These are phyloP conservation scores for Trichoderma asperellum DNA, from an alignment of 2,329 filamentous ascomycete genomes.

Conservation along the genomic window DNA sequence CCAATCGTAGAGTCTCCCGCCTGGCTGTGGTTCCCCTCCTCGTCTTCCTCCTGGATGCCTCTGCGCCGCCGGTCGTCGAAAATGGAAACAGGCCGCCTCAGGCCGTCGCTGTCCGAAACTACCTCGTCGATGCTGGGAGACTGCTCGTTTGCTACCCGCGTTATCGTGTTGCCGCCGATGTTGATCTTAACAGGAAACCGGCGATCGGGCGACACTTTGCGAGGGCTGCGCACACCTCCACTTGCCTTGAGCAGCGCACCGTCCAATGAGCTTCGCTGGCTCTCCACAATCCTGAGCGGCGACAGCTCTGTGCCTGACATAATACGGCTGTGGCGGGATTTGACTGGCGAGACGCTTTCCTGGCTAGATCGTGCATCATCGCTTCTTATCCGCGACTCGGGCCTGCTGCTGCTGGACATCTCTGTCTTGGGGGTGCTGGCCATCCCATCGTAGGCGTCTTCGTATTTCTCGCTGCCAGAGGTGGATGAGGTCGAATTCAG, in stretches of 20 bases:
- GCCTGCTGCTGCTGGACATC: constrained; percentile 2
- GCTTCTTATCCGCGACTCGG: constrained; percentile 35
- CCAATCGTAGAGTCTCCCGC: constrained; percentile 33
- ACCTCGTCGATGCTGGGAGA: constrained; percentile 57
- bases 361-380: constrained; percentile 44
- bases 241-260: constrained; percentile 33
- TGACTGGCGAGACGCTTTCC: constrained; percentile 54
- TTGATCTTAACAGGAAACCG: constrained; percentile 65
- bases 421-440: constrained; percentile 34
- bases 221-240: constrained; percentile 48
- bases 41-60: constrained; percentile 38
- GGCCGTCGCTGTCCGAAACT: constrained; percentile 57
- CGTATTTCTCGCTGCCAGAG: constrained; percentile 37
- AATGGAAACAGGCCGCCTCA: constrained; percentile 64
- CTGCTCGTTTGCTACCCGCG: constrained; percentile 39
- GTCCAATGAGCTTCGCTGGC: constrained; percentile 37
- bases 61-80: constrained; percentile 58
- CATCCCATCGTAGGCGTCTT: constrained; percentile 42
- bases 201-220: constrained; percentile 57
- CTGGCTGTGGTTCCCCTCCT: constrained; percentile 22
- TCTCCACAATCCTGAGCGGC: constrained; percentile 59
- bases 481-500: constrained; percentile 46
- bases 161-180: constrained; percentile 35
- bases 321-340: constrained; percentile 58
- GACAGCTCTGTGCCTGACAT: constrained; percentile 61